These are phyloP conservation scores for Ganoderma multipileum DNA, from an alignment of 1,284 basidiomycete species.

Conservation along the genomic window DNA sequence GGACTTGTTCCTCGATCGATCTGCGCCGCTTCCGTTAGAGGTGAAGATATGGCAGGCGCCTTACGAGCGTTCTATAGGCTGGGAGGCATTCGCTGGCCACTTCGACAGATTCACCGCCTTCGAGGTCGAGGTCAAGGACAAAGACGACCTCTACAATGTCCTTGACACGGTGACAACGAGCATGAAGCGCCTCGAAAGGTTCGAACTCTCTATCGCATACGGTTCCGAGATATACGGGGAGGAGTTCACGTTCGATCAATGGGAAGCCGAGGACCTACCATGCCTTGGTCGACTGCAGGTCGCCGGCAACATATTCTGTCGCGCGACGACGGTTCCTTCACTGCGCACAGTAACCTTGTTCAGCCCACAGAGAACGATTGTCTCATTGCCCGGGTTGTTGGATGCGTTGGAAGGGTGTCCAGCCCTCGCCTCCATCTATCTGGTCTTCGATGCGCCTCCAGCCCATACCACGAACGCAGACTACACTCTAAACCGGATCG, in stretches of 20 bases:
- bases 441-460: background rate
- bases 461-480: too few species aligned
- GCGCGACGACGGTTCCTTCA: background rate
- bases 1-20: background rate
- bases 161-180: background rate
- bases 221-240: too few species aligned
- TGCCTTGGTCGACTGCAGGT: background rate
- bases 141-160: background rate
- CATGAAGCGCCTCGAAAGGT: background rate
- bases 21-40: background rate
- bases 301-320: background rate
- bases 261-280: background rate
- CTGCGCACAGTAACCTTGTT: background rate
- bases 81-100: background rate
- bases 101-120: background rate
- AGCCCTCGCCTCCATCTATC: background rate
- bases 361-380: background rate
- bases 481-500: background rate
- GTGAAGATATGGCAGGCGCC: background rate
- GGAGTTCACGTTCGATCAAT: background rate
- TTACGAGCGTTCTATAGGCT: background rate
- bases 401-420: background rate
- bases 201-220: background rate
- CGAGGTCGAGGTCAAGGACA: background rate
- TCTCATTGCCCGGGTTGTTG: background rate